These are phyloP conservation scores for Phytophthora macrochlamydospora DNA, from an alignment of 352 stramenopile species.

Conservation along the genomic window DNA sequence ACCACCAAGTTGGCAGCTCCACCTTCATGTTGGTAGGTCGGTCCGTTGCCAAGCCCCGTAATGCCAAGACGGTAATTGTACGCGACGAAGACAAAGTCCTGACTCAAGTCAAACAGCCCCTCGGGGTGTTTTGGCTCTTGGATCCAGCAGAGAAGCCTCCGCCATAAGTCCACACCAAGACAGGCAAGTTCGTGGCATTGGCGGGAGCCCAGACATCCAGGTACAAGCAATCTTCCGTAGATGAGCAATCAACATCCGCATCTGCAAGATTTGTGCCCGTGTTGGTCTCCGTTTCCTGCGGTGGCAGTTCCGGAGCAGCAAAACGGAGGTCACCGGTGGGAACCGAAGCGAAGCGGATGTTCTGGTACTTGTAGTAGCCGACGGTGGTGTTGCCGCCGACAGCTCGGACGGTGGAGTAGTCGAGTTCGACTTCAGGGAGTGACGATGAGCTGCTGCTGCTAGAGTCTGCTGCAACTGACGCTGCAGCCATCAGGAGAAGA, in stretches of 20 bases:
- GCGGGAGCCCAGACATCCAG: constrained; percentile 29
- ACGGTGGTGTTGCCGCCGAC: constrained; percentile 15
- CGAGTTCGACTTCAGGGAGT: constrained; percentile 13
- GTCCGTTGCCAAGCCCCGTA: constrained; percentile 18
- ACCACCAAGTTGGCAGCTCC: constrained; percentile 22
- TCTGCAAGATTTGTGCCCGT: constrained; percentile 25
- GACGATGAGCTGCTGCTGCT: constrained; percentile 4
- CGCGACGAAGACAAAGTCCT: constrained; percentile 27
- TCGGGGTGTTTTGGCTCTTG: constrained; percentile 17
- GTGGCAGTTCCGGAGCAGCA: constrained; percentile 12
- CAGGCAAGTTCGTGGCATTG: constrained; percentile 23
- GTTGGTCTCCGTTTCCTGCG: constrained; percentile 19
- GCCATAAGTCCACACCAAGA: constrained; percentile 36
- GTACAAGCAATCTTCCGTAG: constrained; percentile 33
- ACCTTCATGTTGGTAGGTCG: constrained; percentile 26
- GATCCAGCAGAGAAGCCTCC: constrained; percentile 20
- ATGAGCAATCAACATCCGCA: constrained; percentile 19
- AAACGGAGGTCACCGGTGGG: constrained; percentile 16
- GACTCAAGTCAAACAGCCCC: constrained; percentile 13
- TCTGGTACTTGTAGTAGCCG: constrained; percentile 13
- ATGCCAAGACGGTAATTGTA: constrained; percentile 36
- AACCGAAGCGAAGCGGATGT: constrained; percentile 6
- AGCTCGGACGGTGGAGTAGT: constrained; percentile 21
- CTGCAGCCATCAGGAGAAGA: constrained; percentile 6
- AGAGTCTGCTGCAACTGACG: not conserved